These are phyloP conservation scores for Rhynchospora pubera DNA, from an alignment of 176 grass and related monocot species.

Conservation along the genomic window DNA sequence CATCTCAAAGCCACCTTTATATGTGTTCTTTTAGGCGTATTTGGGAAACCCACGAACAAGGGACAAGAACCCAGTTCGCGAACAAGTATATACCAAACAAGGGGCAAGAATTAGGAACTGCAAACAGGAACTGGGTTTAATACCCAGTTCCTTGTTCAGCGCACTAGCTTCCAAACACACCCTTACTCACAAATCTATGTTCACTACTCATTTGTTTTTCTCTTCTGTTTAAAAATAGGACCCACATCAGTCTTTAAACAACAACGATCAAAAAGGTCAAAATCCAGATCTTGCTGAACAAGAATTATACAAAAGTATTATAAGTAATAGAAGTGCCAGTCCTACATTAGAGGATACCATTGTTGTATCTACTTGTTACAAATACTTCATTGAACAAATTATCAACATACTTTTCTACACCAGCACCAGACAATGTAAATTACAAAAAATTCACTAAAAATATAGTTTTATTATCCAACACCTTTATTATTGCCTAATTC, in stretches of 20 bases:
- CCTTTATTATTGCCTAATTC: background rate
- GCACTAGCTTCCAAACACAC: no score
- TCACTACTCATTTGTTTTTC: background rate
- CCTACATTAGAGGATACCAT: no score
- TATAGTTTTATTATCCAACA: constrained; percentile 4
- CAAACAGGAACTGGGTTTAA: no score
- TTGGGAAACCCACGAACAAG: no score
- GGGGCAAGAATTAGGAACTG: no score
- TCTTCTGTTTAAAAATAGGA: background rate
- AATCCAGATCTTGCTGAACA: constrained; percentile 5
- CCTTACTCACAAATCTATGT: background rate
- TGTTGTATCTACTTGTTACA: no score
- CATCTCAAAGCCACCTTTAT: background rate
- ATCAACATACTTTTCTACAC: background rate
- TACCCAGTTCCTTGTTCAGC: no score
- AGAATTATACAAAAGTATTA: background rate
- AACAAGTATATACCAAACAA: no score
- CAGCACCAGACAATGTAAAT: background rate
- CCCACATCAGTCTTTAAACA: background rate
- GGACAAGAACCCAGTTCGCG: no score
- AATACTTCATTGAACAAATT: no score
- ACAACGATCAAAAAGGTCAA: background rate
- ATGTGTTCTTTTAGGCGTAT: background rate
- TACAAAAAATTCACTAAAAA: background rate
- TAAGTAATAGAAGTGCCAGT: background rate